Percentiles rank a stretch among this genome's conserved stretches.
Conservation (phyloP, 2,329 filamentous ascomycete species). For the Pleurostoma richardsiae region DNA sequence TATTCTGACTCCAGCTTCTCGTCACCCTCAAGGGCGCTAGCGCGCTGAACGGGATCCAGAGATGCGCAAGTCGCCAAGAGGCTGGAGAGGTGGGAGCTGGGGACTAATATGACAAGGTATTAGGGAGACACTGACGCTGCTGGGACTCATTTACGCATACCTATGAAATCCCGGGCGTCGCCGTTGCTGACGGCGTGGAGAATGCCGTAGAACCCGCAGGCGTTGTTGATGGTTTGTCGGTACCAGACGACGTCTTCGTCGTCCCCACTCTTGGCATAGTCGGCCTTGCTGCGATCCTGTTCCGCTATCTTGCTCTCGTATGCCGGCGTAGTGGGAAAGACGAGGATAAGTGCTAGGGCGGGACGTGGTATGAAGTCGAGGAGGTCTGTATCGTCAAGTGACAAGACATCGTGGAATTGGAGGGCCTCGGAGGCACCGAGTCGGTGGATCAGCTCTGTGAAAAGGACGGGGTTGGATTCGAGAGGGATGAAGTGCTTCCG, state of each 20-base stretch:
- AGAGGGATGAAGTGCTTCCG: conserved; percentile 22
- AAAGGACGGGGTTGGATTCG: conserved; percentile 57
- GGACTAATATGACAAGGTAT: conserved; percentile 1
- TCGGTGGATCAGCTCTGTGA: conserved; percentile 57
- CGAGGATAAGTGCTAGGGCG: conserved; percentile 61
- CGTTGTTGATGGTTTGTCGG: conserved; percentile 67
- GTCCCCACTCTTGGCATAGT: conserved; percentile 29
- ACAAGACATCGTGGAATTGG: conserved; percentile 65
- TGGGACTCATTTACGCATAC: conserved; percentile 1
- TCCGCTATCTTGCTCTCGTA: conserved; percentile 51
- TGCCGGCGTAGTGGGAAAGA: conserved; percentile 58
- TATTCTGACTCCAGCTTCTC: conserved; percentile 60
- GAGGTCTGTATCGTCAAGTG: conserved; percentile 61
- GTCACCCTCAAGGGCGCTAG: conserved; percentile 60
- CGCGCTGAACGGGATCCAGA: conserved; percentile 48
- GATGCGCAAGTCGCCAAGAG: conserved; percentile 57
- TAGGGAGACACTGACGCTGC: too few species aligned
- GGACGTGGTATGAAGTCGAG: conserved; percentile 63
- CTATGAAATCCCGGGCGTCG: conserved; percentile 39
- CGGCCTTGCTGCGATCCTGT: conserved; percentile 5
- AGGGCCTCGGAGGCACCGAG: conserved; percentile 55
- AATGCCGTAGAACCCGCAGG: conserved; percentile 64
- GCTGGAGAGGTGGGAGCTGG: conserved; percentile 33
- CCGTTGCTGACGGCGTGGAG: conserved; percentile 63
- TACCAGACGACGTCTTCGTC: conserved; percentile 66